Conservation (phyloP, 805 yeast species). For the Wickerhamomyces queroliae region DNA sequence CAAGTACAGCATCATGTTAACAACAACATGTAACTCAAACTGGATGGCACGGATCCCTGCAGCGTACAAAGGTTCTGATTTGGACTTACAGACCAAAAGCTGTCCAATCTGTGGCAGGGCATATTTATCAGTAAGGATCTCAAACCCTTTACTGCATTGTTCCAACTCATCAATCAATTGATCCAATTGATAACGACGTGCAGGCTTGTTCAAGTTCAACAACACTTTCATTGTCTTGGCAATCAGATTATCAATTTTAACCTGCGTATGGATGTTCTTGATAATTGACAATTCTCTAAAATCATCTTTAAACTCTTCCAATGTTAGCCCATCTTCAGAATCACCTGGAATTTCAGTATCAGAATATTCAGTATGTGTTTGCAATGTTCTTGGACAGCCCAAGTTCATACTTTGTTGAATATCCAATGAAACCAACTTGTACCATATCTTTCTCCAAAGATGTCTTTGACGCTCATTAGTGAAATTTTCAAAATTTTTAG, state of each 20-base stretch:
- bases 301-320: slow-evolving; percentile 22
- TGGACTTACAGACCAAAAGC: slow-evolving; percentile 17
- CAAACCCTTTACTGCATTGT: slow-evolving; percentile 28
- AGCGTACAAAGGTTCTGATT: slow-evolving; percentile 14
- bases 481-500: slow-evolving; percentile 43
- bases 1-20: slow-evolving; percentile 44
- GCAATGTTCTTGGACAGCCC: slow-evolving; percentile 34
- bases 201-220: slow-evolving; percentile 32
- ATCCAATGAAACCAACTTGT: slow-evolving; percentile 36
- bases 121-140: slow-evolving; percentile 22
- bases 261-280: slow-evolving; percentile 39
- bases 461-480: slow-evolving; percentile 35
- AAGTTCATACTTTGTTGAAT: slow-evolving; percentile 34
- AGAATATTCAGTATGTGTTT: slow-evolving; percentile 31
- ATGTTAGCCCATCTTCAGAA: slow-evolving; percentile 13
- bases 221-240: slow-evolving; percentile 33
- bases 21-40: slow-evolving; percentile 31
- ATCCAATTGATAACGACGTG: slow-evolving; percentile 34
- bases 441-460: slow-evolving; percentile 57
- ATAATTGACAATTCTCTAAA: slow-evolving; percentile 41
- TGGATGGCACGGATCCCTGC: slow-evolving; percentile 34
- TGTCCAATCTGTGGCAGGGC: slow-evolving; percentile 29
- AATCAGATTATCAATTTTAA: slow-evolving; percentile 38
- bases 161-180: slow-evolving; percentile 27
- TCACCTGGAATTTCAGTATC: slow-evolving; percentile 39